A percentile compares a stretch with the other conserved stretches of the same genome.
phyloP scores from a whole-genome alignment of 2,329 filamentous ascomycete genomes.

The Aspergillus floridensis region DNA sequence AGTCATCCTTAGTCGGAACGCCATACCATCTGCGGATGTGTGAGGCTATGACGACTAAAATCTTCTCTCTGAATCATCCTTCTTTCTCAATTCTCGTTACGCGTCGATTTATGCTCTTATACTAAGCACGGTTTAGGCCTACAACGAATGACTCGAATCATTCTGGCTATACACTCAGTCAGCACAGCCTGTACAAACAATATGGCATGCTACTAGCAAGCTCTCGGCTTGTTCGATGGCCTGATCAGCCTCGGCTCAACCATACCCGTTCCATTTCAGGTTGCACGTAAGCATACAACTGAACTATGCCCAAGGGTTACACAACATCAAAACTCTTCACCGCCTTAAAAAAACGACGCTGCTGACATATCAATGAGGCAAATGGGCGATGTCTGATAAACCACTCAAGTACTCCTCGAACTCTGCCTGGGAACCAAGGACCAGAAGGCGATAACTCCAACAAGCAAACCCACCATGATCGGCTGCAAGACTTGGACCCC shows the following conservation, averaged over 20 bases:
- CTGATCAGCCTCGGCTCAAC: not conserved
- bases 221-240: not conserved
- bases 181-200: not conserved
- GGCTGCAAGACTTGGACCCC: conserved; percentile 25
- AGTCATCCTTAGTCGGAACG: conserved; percentile 95
- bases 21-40: conserved; percentile 43
- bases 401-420: conserved; percentile 4
- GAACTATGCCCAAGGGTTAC: not conserved
- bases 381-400: not conserved
- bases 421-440: conserved; percentile 18
- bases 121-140: not conserved
- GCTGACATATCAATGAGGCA: not conserved
- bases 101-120: not conserved
- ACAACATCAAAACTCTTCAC: not conserved
- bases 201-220: not conserved
- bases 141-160: not conserved
- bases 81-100: not conserved
- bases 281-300: not conserved
- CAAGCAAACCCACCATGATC: conserved; percentile 24
- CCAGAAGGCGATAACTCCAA: conserved; percentile 24
- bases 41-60: conserved; percentile 44
- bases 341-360: not conserved
- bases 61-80: conserved; percentile 46
- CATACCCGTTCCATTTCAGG: not conserved
- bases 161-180: not conserved